Base-by-base conservation (phyloP, 1,139 yeast species). In the Candida dubliniensis region DNA sequence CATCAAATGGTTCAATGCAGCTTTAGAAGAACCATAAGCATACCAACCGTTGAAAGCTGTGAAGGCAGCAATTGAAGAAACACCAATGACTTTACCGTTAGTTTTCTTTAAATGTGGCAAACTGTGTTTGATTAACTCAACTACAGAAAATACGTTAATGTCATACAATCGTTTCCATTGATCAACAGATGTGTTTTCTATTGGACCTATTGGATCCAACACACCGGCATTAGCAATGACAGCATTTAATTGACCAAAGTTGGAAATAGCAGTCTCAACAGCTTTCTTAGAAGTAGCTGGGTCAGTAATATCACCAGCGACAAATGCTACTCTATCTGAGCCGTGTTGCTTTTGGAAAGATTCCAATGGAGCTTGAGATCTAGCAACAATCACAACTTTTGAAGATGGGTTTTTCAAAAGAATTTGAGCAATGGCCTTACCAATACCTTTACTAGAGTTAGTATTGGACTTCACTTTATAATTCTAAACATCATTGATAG, bases 1-100 rank as follows among this genome's bases (percentile, higher is more conserved):
- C 8, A 87, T 81, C 43, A 89, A 74, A 56, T 84, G 90, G 63
- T 91, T 88, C 46, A 90, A 61, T 0, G 96, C 96, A 0, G 96
- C 96, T 64, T 91, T 91, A 13, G 96, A 82, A 2, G 90, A 71
- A 1, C 96, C 96, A 57, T 91, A 91, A 4, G 96, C 95, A 31
- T 85, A 84, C 96, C 96, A 90, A 9, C 91, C 90, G 52, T 63
- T 62, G 56, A 80, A 82, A 13, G 81, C 68, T 37, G 69, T 71
- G 1, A 74, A 69, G 2, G 91, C 75, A 0, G 98, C 97, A 8
- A 96, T 97, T 1, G 96, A 87, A 24, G 95, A 86, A 0, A 90
- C 96, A 45, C 84, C 81, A 14, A 91, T 72, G 29, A 86, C 71
- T 39, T 72, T 76, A 1, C 95, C 93, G n/a, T 74, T 63, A 2